Conservation (phyloP, 2,329 filamentous ascomycete genomes). For the Herpomyces periplanetae region DNA sequence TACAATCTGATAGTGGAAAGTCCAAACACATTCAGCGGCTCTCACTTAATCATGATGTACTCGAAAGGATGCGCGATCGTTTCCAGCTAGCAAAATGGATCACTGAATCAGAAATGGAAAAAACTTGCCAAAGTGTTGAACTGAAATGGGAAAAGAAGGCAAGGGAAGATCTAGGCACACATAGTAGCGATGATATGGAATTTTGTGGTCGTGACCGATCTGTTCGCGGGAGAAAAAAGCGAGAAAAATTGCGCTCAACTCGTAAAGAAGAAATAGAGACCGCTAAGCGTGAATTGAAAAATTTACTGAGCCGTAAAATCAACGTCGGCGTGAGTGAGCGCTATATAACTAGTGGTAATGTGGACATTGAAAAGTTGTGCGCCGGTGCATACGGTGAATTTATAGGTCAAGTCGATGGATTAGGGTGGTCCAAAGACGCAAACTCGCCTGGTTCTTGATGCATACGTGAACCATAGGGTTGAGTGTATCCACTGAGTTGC, state of each 20-base stretch:
- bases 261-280: constrained; percentile 31
- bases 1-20: constrained; percentile 23
- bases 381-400: constrained; percentile 24
- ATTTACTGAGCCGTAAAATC: constrained; percentile 26
- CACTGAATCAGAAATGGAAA: not conserved
- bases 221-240: constrained; percentile 25
- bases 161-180: constrained; percentile 67
- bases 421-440: constrained; percentile 9
- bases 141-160: constrained; percentile 13
- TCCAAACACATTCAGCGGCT: not conserved
- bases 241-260: constrained; percentile 23
- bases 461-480: no score
- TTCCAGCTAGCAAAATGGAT: not conserved
- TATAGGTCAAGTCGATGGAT: constrained; percentile 15
- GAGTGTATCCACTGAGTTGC: no score
- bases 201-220: constrained; percentile 18
- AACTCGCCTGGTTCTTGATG: no score
- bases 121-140: not conserved
- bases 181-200: constrained; percentile 48
- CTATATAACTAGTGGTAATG: constrained; percentile 43
- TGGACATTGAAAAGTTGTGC: constrained; percentile 31
- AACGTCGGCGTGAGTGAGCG: constrained; percentile 59
- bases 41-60: not conserved
- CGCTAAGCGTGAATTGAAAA: constrained; percentile 28
- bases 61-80: not conserved